Evolutionary conservation across 345 rosid species (phyloP).

Genomic region (Salix brachista): DNA sequence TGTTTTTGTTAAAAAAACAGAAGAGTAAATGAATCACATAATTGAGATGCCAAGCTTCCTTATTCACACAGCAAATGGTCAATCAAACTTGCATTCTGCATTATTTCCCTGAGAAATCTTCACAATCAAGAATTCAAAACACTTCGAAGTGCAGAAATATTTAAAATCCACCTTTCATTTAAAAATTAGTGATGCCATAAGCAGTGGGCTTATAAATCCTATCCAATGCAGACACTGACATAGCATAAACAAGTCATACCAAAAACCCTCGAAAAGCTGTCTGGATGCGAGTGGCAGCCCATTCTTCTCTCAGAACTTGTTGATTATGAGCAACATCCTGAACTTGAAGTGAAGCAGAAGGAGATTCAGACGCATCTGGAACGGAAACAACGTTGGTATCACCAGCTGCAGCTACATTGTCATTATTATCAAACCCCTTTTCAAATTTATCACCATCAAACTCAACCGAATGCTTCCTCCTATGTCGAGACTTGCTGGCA

Average conservation of each 20-base stretch:
- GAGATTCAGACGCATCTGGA: constrained; percentile 45
- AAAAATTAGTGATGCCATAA: not conserved
- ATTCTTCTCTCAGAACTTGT: constrained; percentile 46
- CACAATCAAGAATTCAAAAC: not conserved
- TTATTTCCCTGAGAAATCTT: not conserved
- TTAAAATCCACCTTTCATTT: not conserved
- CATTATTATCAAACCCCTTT: constrained; percentile 46
- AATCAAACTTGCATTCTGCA: not conserved
- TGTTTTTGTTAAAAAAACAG: not conserved
- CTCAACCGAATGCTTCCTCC: constrained; percentile 62
- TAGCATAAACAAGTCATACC: constrained; percentile 39
- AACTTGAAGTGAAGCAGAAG: constrained; percentile 48
- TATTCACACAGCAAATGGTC: not conserved
- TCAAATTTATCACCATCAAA: constrained; percentile 48
- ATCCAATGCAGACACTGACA: not conserved
- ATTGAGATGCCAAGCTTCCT: not conserved
- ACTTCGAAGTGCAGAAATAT: not conserved
- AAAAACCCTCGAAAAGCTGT: constrained; percentile 92
- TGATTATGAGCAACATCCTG: constrained; percentile 40
- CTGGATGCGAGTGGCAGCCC: constrained; percentile 83
- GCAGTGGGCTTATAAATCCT: not conserved
- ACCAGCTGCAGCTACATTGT: constrained; percentile 16
- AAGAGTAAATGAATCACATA: not conserved
- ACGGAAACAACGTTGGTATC: constrained; percentile 35
- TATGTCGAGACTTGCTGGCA: constrained; percentile 51